Evolutionary conservation across 768 basidiomycete species (phyloP).

Genomic region (Boletus rufocinnamomeus): DNA sequence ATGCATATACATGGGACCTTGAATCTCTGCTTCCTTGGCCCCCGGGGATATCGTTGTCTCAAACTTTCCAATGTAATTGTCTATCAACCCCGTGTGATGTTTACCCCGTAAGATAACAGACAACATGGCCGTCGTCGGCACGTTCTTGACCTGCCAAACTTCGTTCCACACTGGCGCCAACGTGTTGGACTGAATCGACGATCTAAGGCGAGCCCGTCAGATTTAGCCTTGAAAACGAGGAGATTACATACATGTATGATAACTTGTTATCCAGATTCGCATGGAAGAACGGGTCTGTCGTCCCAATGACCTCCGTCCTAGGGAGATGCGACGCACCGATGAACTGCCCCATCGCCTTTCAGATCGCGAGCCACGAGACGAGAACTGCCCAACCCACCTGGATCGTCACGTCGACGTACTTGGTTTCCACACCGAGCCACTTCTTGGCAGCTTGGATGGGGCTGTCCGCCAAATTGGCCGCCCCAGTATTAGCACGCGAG

Average conservation of each 20-base stretch:
- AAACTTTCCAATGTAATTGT: conserved; percentile 68
- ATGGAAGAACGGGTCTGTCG: conserved; percentile 71
- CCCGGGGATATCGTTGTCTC: conserved; percentile 54
- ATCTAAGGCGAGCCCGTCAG: conserved; percentile 42
- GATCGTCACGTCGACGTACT: conserved; percentile 60
- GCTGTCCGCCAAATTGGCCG: conserved; percentile 27
- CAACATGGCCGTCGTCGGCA: conserved; percentile 61
- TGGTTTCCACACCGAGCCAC: conserved; percentile 38
- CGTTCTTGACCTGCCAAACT: conserved; percentile 70
- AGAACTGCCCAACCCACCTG: conserved; percentile 40
- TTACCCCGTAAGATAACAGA: conserved; percentile 69
- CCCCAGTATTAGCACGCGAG: neutral
- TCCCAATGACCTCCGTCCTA: conserved; percentile 65
- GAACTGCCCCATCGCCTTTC: conserved; percentile 44
- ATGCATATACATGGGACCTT: conserved; percentile 50
- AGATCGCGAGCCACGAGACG: neutral
- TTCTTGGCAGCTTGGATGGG: conserved; percentile 34
- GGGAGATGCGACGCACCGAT: conserved; percentile 71
- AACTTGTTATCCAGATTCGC: conserved; percentile 64
- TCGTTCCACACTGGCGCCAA: conserved; percentile 76
- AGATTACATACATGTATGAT: conserved; percentile 58
- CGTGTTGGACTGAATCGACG: conserved; percentile 59
- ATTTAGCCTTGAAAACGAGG: neutral
- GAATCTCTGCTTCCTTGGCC: conserved; percentile 64
- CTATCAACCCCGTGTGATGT: conserved; percentile 55